These are phyloP conservation scores for Penicillium argentinense DNA, from an alignment of 495 filamentous ascomycete genomes.

Conservation along the genomic window DNA sequence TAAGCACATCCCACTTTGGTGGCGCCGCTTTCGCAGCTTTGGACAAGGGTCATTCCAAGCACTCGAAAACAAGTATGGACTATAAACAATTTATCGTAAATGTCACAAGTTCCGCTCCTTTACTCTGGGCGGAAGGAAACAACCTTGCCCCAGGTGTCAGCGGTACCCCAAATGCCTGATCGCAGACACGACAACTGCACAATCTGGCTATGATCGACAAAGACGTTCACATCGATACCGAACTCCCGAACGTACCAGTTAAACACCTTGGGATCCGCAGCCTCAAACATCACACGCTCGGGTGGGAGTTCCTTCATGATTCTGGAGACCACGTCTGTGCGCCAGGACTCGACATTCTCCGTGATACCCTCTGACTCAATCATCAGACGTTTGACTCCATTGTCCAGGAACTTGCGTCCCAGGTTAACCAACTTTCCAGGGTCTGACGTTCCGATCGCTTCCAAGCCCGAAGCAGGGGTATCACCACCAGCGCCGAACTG, in stretches of 20 bases:
- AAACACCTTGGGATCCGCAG: slow-evolving; percentile 57
- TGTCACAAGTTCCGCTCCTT: too few relatives aligned
- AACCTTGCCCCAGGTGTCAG: slow-evolving; percentile 58
- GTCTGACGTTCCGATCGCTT: slow-evolving; percentile 53
- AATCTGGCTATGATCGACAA: slow-evolving; percentile 62
- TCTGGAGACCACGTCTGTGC: slow-evolving; percentile 56
- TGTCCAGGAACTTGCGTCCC: slow-evolving; percentile 52
- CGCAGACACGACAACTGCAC: slow-evolving; percentile 56
- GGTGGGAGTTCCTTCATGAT: slow-evolving; percentile 54
- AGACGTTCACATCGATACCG: slow-evolving; percentile 59
- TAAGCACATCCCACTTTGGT: slow-evolving; percentile 3
- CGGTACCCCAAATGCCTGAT: slow-evolving; percentile 57
- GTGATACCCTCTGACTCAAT: slow-evolving; percentile 64
- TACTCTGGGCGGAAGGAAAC: slow-evolving; percentile 46
- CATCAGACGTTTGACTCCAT: slow-evolving; percentile 59
- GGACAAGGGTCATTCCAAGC: too few relatives aligned
- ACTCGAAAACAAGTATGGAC: too few relatives aligned
- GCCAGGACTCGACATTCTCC: slow-evolving; percentile 57
- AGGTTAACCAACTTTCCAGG: slow-evolving; percentile 50
- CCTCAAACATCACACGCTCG: slow-evolving; percentile 63
- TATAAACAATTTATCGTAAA: too few relatives aligned
- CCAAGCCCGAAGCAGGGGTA: slow-evolving; percentile 48
- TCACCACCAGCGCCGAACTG: slow-evolving; percentile 63
- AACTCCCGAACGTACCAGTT: slow-evolving; percentile 63
- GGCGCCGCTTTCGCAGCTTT: too few relatives aligned